Conservation (phyloP, 306 rosid genomes). For the Begonia peltatifolia region DNA sequence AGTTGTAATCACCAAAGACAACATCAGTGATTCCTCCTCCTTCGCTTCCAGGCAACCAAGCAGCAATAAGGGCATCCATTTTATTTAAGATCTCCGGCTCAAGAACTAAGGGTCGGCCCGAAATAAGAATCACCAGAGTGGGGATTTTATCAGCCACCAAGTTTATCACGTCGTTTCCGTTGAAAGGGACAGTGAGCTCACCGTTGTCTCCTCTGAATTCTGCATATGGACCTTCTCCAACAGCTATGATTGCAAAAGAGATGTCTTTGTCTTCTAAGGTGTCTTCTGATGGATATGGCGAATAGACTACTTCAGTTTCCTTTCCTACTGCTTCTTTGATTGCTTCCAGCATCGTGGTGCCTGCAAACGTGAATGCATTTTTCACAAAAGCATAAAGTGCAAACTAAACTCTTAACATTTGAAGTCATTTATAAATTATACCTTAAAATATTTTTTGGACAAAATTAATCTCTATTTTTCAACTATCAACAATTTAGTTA, state of each 20-base stretch:
- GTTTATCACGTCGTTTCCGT: slow-evolving; percentile 41
- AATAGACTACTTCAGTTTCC: slow-evolving; percentile 45
- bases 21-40: slow-evolving; percentile 70
- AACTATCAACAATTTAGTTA: too few species aligned
- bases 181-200: slow-evolving; percentile 39
- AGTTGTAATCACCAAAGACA: slow-evolving; percentile 60
- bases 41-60: slow-evolving; percentile 93
- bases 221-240: slow-evolving; percentile 75
- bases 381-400: neutral
- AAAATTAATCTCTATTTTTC: too few species aligned
- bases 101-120: slow-evolving; percentile 69
- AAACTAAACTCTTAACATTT: too few species aligned
- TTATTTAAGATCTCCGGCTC: slow-evolving; percentile 53
- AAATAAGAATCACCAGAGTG: slow-evolving; percentile 58
- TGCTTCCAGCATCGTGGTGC: slow-evolving; percentile 76
- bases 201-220: slow-evolving; percentile 52
- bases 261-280: slow-evolving; percentile 36
- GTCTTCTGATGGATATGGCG: slow-evolving; percentile 30
- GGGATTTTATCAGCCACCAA: slow-evolving; percentile 52
- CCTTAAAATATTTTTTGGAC: too few species aligned
- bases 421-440: too few species aligned
- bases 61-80: slow-evolving; percentile 57
- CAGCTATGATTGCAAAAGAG: slow-evolving; percentile 59
- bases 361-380: slow-evolving; percentile 19
- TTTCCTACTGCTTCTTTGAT: slow-evolving; percentile 46